phyloP scores from a whole-genome alignment of 2,329 filamentous ascomycete genomes.

The Xylariaceae sp. region DNA sequence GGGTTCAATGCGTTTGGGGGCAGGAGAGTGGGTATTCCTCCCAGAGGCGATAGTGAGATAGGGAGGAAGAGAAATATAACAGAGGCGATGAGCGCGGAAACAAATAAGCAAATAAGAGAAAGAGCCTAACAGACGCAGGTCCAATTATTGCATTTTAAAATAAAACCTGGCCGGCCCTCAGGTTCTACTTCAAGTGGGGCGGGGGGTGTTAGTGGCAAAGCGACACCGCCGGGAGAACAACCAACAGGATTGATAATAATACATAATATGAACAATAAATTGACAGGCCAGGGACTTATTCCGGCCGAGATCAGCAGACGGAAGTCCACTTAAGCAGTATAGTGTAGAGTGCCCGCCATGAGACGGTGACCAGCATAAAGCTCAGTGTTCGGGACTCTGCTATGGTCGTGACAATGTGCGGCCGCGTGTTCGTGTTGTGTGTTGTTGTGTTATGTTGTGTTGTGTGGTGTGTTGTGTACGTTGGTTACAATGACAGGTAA shows the following conservation, averaged over 20 bases:
- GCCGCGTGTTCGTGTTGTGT: no score
- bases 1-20: constrained; percentile 1
- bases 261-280: constrained; percentile 19
- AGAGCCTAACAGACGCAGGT: constrained; percentile 12
- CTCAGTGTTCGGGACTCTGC: constrained; percentile 6
- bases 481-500: neutral
- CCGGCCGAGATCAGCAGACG: constrained; percentile 23
- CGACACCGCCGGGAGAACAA: constrained; percentile 19
- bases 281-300: constrained; percentile 22
- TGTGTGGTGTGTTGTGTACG: no score
- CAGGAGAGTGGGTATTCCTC: constrained; percentile 10
- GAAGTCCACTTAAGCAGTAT: constrained; percentile 21
- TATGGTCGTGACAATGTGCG: neutral
- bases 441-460: no score
- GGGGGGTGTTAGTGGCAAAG: constrained; percentile 25
- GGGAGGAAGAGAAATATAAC: constrained; percentile 2
- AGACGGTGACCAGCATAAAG: constrained; percentile 17
- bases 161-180: constrained; percentile 14
- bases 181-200: constrained; percentile 18
- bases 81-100: constrained; percentile 4
- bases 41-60: constrained; percentile 4
- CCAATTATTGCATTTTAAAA: constrained; percentile 20
- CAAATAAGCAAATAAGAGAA: constrained; percentile 5
- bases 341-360: constrained; percentile 18
- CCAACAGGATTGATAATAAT: constrained; percentile 17